Percentiles rank a stretch among this genome's conserved stretches.
These are phyloP conservation scores for Carex myosuroides DNA, from an alignment of 176 grass and related monocot species.

Conservation along the genomic window DNA sequence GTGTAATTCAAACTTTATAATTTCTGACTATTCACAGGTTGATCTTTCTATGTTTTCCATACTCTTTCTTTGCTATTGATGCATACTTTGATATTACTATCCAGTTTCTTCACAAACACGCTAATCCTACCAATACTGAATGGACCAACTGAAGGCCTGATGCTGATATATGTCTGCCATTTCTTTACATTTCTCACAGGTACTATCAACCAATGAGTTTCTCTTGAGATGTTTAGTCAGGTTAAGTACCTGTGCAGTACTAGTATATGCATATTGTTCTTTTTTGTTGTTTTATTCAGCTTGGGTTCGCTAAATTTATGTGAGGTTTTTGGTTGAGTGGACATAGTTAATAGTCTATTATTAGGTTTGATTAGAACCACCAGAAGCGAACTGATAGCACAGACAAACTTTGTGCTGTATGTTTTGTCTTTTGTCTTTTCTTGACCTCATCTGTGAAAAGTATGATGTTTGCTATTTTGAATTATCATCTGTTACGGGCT, in stretches of 20 bases:
- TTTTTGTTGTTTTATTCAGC: neutral
- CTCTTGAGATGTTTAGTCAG: neutral
- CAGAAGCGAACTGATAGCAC: neutral
- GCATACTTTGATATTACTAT: conserved; percentile 13
- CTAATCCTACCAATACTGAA: conserved; percentile 88
- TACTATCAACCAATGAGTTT: conserved; percentile 21
- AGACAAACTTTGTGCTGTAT: neutral
- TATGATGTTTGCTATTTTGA: neutral
- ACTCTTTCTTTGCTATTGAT: conserved; percentile 8
- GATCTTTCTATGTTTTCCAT: conserved; percentile 1
- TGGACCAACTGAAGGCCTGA: conserved; percentile 96
- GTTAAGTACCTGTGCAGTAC: neutral
- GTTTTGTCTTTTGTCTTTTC: neutral
- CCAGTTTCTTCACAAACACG: conserved; percentile 95
- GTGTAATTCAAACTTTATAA: conserved; percentile 17
- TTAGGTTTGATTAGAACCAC: neutral
- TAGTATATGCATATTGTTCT: neutral
- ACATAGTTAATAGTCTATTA: neutral
- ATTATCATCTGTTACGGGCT: neutral
- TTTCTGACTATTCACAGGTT: neutral
- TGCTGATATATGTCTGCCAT: conserved; percentile 90
- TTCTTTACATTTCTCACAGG: conserved; percentile 76
- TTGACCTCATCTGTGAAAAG: conserved; percentile 16
- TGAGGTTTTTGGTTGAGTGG: neutral
- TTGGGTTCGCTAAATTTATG: neutral